phyloP scores from a whole-genome alignment of 2,329 filamentous ascomycete species.

The Fusarium drepaniforme region DNA sequence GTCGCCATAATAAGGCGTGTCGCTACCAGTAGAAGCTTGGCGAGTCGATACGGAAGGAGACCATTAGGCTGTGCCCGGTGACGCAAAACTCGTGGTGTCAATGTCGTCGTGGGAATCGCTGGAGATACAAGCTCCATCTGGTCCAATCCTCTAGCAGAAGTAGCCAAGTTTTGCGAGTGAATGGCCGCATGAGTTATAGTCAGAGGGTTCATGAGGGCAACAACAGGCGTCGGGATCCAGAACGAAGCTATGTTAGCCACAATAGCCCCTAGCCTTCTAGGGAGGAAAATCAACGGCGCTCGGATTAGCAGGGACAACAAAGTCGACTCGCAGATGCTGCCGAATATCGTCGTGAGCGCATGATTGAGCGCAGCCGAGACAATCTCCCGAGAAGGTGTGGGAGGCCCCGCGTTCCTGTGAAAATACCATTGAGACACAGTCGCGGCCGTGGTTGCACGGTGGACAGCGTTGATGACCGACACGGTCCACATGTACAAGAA shows the following conservation, averaged over 20 bases:
- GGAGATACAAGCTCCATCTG: conserved; percentile 86
- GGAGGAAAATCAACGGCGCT: conserved; percentile 86
- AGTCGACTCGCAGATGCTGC: conserved; percentile 90
- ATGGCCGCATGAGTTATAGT: conserved; percentile 94
- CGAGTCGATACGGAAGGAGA: conserved; percentile 88
- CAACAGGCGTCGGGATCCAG: conserved; percentile 86
- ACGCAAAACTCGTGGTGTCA: conserved; percentile 67
- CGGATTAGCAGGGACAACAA: conserved; percentile 84
- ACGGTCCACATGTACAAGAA: conserved; percentile 97
- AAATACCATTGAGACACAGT: conserved; percentile 99
- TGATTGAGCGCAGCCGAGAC: conserved; percentile 87
- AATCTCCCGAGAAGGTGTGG: conserved; percentile 82
- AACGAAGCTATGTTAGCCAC: conserved; percentile 82
- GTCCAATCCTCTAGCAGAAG: conserved; percentile 82
- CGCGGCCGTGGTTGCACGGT: conserved; percentile 91
- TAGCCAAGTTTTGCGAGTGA: conserved; percentile 85
- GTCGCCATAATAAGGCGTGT: conserved; percentile 93
- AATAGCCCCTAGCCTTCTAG: conserved; percentile 73
- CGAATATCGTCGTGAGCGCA: conserved; percentile 87
- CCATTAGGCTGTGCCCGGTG: conserved; percentile 60
- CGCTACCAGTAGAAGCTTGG: conserved; percentile 91
- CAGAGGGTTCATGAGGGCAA: conserved; percentile 89
- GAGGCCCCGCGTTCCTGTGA: conserved; percentile 85
- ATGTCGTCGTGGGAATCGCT: conserved; percentile 78
- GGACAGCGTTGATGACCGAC: conserved; percentile 86